Evolutionary conservation across 176 grass and related monocot genomes (phyloP), one percentile per base, ranked within the genome.

Genomic region (Oryza meyeriana): DNA sequence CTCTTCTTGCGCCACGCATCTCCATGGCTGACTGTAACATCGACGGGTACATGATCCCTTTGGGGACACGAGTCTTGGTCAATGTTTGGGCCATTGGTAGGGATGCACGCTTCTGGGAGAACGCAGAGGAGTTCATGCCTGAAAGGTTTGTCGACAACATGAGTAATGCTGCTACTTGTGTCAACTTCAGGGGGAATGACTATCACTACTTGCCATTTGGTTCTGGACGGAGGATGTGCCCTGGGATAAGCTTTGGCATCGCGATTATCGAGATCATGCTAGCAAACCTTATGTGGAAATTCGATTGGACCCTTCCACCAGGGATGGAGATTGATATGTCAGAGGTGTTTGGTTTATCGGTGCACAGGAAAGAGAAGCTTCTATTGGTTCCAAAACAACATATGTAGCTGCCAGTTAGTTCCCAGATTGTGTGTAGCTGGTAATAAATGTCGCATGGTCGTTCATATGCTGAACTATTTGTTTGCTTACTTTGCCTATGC

Each of bases 191-290:
- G 12, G 72, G 12, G 12, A 58, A 58, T 24, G 48, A 58, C 16
- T n/a, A 1, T 16, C 31, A 63, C 26, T 75, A 75, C 48, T 58
- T 75, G 48, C 72, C 72, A 8, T 75, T 75, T 55, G 72, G 72
- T 11, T 6, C 11, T 25, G 72, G 72, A 1, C 2, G 13, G 1
- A 47, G 44, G 44, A 47, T 47, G 44, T 47, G 44, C 4, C 44
- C 44, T 47, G 44, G 18, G 48, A 36, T 58, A 48, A 32, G 58
- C 6, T 34, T 75, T 75, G 48, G 18, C 0, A 75, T 75, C 12
- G 22, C 48, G 25, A 9, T 0, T 25, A n/a, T 75, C 12, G 72
- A 75, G 29, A 22, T 75, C 28, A 58, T 75, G 50, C 31, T 59
- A 58, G 72, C 48, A 7, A 75, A 75, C 22, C 72, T 75, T 1